Base-by-base conservation (phyloP, 2,329 filamentous ascomycete genomes). In the Ophiostoma quercus region DNA sequence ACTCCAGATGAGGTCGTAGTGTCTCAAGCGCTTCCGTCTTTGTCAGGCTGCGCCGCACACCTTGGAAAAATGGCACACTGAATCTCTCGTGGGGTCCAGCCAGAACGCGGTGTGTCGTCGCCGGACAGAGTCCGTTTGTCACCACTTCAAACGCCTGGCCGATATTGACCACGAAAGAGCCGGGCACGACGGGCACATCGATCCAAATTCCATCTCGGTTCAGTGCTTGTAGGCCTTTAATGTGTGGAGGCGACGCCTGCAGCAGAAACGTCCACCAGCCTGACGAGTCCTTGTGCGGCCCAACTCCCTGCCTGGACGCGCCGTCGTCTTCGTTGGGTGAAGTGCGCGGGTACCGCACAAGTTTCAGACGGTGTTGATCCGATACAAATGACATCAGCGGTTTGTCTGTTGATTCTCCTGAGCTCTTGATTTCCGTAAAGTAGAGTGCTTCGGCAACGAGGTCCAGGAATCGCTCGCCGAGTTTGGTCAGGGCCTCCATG, bases 251-350 rank as follows among this genome's bases (percentile, higher is more conserved):
- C 0, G 84, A 85, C 7, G 86, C 84, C 75, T 89, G 87, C 1
- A 87, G 82, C 3, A 89, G 81, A 72, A 89, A 88, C 0, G 87
- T 89, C 79, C 87, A 86, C 85, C 85, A 88, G 3, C 86, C 86
- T 0, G 85, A 87, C 0, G 84, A 88, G 75, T 87, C 85, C 74
- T 88, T 88, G 77, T 88, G 86, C 0, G 87, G 83, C 0, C 86
- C 87, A 1, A 88, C 85, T 0, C 86, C 86, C 76, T 88, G 85
- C 37, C 74, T 66, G 9, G 7, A 5, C n/a, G 11, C 51, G 9
- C 16, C 7, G n/a, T 25, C 51, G 4, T 25, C 22, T 25, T 22
- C 2, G 39, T 41, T 41, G 9, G 2, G 3, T 14, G 22, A 12
- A 16, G 51, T 14, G 3, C n/a, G 22, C 11, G 51, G 51, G n/a